Conservation (phyloP, 129 eudicot genomes). For the Cynara cardunculus region DNA sequence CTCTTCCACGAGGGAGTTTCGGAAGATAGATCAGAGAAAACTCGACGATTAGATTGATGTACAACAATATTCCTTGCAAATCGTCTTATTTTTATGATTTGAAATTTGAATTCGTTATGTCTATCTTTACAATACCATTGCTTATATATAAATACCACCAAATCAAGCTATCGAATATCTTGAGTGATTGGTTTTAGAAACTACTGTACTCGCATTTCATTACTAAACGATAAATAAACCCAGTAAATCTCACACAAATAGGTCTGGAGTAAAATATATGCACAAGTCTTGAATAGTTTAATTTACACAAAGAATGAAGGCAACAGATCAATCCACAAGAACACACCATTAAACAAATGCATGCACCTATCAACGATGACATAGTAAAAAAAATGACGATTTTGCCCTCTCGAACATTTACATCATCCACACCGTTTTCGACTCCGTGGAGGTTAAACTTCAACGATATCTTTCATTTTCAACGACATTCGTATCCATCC, state of each 20-base stretch:
- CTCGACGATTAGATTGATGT: conserved; percentile 18
- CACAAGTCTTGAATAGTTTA: conserved; percentile 19
- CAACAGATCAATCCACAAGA: conserved; percentile 19
- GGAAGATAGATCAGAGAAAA: conserved; percentile 22
- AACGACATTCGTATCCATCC: conserved; percentile 14
- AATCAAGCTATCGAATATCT: not conserved
- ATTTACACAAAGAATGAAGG: conserved; percentile 47
- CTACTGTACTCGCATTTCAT: not conserved
- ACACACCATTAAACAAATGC: conserved; percentile 31
- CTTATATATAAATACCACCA: not conserved
- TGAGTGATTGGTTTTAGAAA: not conserved
- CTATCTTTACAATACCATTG: not conserved
- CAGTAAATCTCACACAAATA: not conserved
- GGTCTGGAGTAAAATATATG: not conserved
- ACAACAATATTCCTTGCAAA: not conserved
- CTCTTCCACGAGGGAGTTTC: conserved; percentile 40
- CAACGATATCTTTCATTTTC: conserved; percentile 38
- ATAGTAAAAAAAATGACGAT: conserved; percentile 14
- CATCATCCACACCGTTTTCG: conserved; percentile 20
- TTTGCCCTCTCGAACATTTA: conserved; percentile 32
- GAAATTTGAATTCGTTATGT: not conserved
- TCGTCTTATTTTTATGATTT: not conserved
- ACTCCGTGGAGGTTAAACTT: conserved; percentile 3
- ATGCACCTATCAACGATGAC: not conserved
- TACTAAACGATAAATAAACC: not conserved